Percentiles rank a stretch among this genome's conserved stretches.
These are phyloP conservation scores for Orbilia blumenaviensis DNA, from an alignment of 2,329 filamentous ascomycete genomes.

Conservation along the genomic window DNA sequence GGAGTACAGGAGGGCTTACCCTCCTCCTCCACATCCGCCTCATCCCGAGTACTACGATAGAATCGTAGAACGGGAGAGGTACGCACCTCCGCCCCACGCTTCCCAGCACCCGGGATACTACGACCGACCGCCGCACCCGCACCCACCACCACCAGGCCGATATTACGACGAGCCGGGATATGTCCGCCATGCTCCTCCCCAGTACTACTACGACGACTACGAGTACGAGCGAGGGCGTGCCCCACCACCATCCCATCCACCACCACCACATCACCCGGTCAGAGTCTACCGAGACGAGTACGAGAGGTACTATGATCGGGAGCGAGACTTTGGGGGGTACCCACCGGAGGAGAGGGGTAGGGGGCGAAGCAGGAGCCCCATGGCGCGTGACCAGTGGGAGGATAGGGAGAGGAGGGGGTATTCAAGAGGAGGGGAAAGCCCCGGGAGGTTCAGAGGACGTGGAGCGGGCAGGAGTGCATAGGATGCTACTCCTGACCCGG, in stretches of 20 bases:
- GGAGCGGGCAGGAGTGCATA: slow-evolving; percentile 27
- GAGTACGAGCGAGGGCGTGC: slow-evolving; percentile 22
- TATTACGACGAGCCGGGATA: slow-evolving; percentile 24
- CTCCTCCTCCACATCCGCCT: background rate
- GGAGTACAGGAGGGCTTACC: slow-evolving; percentile 32
- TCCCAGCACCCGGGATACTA: slow-evolving; percentile 21
- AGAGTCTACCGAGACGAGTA: slow-evolving; percentile 40
- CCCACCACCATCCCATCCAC: background rate
- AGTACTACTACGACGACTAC: slow-evolving; percentile 45
- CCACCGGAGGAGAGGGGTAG: slow-evolving; percentile 8
- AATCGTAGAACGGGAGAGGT: slow-evolving; percentile 34
- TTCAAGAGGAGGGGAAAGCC: background rate
- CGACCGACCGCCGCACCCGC: slow-evolving; percentile 21
- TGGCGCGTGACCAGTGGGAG: slow-evolving; percentile 27
- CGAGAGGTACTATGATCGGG: slow-evolving; percentile 44
- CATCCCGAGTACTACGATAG: slow-evolving; percentile 35
- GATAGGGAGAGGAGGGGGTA: slow-evolving; percentile 42
- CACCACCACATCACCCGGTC: background rate
- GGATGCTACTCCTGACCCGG: background rate
- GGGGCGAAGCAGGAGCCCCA: slow-evolving; percentile 37
- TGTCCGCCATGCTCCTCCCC: slow-evolving; percentile 4
- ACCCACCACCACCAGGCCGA: slow-evolving; percentile 7
- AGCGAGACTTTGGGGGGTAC: slow-evolving; percentile 25
- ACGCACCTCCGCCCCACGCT: slow-evolving; percentile 29
- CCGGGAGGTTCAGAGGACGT: slow-evolving; percentile 6